A percentile compares a stretch with the other conserved stretches of the same genome.
Evolutionary conservation across 208 protist genomes (phyloP).

Genomic region (Leishmania martiniquensis): DNA sequence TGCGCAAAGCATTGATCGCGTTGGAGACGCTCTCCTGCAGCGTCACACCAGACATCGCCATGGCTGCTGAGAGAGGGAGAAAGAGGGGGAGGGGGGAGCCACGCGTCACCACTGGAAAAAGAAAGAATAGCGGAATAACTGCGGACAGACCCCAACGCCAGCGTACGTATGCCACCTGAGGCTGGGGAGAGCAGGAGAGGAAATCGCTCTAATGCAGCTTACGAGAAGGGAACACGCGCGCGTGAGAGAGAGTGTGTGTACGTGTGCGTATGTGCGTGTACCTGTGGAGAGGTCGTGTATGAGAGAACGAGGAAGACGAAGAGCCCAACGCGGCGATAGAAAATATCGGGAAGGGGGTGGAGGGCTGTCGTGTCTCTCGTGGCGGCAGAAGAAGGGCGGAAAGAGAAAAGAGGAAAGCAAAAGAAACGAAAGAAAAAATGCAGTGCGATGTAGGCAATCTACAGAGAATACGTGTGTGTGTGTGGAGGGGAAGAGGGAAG

Average conservation of each 20-base stretch:
- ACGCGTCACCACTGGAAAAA: background rate
- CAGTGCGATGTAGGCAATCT: background rate
- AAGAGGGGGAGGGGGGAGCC: background rate
- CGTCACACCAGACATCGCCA: constrained; percentile 91
- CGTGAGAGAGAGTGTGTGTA: background rate
- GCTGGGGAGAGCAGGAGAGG: background rate
- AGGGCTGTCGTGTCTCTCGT: background rate
- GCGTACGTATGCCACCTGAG: background rate
- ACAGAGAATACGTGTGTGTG: background rate
- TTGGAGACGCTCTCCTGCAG: constrained; percentile 63
- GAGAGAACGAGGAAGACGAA: background rate
- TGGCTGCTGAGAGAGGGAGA: constrained; percentile 22
- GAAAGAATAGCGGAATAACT: background rate
- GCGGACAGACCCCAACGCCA: background rate
- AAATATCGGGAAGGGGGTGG: background rate
- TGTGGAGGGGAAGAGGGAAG: background rate
- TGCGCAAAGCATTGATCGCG: constrained; percentile 80
- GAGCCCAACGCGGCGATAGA: background rate
- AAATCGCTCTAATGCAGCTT: background rate
- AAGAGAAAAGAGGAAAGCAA: background rate
- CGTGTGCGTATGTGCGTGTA: too few relatives aligned
- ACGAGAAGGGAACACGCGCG: background rate
- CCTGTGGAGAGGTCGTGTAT: background rate
- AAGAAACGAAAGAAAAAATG: background rate
- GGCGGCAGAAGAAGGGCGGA: background rate